phyloP scores from a whole-genome alignment of 2,329 filamentous ascomycete genomes.

The Hypoxylon rubiginosum region DNA sequence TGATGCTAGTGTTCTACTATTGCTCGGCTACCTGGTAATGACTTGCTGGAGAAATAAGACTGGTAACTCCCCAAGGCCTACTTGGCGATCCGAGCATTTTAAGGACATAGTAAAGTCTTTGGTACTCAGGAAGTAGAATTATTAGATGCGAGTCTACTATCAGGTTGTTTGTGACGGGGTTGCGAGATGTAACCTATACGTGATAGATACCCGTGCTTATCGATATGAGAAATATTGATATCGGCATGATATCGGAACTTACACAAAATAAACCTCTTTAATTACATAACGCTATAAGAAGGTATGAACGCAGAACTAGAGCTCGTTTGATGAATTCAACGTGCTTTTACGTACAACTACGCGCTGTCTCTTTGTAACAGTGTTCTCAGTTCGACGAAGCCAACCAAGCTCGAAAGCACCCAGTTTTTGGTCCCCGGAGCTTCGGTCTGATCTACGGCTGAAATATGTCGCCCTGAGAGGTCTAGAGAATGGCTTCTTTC shows the following conservation, averaged over 20 bases:
- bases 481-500: constrained; percentile 55
- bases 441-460: constrained; percentile 25
- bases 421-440: constrained; percentile 3
- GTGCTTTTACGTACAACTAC: background rate
- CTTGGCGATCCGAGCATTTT: no score
- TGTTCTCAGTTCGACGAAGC: background rate
- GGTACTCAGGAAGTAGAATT: no score
- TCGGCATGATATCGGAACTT: no score
- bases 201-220: constrained; percentile 13
- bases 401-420: background rate
- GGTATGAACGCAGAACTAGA: background rate
- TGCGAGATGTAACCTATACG: background rate
- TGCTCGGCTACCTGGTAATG: background rate
- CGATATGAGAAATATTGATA: constrained; percentile 20
- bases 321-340: background rate
- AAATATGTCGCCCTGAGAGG: constrained; percentile 44
- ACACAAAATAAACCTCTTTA: no score
- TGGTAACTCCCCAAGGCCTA: no score
- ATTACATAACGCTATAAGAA: constrained; percentile 13
- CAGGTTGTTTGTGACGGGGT: no score
- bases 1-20: background rate
- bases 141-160: no score
- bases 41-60: background rate
- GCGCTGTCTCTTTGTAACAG: background rate
- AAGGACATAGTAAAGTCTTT: no score